Conservation (phyloP, 345 rosid species). For the Eucalyptus sp. region DNA sequence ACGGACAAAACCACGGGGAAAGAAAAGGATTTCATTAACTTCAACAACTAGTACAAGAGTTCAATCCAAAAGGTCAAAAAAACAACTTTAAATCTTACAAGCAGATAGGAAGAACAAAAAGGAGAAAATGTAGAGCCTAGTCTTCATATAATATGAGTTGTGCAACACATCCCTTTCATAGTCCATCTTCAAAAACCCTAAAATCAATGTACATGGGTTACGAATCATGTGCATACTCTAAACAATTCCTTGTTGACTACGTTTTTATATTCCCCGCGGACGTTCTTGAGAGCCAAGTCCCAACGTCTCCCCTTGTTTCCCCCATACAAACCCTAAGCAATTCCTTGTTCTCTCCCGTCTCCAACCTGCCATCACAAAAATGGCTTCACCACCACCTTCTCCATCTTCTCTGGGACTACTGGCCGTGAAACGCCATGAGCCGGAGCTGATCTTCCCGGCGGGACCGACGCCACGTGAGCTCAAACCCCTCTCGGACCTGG, state of each 20-base stretch:
- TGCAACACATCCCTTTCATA: neutral
- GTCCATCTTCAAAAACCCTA: neutral
- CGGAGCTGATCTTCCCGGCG: neutral
- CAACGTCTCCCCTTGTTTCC: neutral
- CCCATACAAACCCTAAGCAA: neutral
- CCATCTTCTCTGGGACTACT: neutral
- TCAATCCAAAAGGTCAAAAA: neutral
- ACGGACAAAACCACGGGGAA: fast-evolving
- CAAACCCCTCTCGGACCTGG: neutral
- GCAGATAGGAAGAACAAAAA: neutral
- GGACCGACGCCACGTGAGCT: neutral
- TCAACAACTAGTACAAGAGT: too few species aligned
- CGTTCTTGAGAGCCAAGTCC: neutral
- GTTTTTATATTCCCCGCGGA: neutral
- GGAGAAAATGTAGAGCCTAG: neutral
- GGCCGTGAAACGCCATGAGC: neutral
- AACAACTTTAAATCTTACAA: neutral
- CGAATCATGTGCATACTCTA: too few species aligned
- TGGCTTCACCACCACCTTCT: neutral
- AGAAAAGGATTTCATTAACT: neutral
- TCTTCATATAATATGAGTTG: neutral
- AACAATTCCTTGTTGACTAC: neutral
- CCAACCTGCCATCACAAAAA: neutral
- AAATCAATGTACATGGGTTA: neutral
- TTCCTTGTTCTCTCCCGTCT: neutral